phyloP scores from a whole-genome alignment of 2,329 filamentous ascomycete species.

The Graphilbum ipis-grandicollis region DNA sequence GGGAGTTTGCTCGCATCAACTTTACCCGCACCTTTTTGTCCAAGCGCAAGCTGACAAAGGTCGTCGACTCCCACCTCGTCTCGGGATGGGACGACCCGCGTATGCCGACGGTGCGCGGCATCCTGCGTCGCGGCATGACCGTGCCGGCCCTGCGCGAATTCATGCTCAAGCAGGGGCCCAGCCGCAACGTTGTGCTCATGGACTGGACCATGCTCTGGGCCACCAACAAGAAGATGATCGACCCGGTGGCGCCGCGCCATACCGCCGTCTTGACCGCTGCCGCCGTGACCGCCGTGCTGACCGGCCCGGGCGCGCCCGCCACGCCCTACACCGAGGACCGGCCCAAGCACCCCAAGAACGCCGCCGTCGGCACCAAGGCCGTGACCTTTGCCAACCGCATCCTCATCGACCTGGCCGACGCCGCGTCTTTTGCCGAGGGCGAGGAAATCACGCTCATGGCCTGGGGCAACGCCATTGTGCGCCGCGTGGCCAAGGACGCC shows the following conservation, averaged over 20 bases:
- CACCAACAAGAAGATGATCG: constrained; percentile 67
- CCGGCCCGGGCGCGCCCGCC: constrained; percentile 47
- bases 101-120: constrained; percentile 45
- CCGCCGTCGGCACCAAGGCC: constrained; percentile 68
- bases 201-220: constrained; percentile 66
- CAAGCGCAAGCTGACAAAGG: constrained; percentile 72
- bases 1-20: constrained; percentile 74
- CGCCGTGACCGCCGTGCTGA: constrained; percentile 51
- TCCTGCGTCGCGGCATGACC: constrained; percentile 52
- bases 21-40: constrained; percentile 70
- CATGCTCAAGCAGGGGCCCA: constrained; percentile 70
- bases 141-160: constrained; percentile 66
- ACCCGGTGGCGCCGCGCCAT: constrained; percentile 57
- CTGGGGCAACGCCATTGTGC: constrained; percentile 81
- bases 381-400: constrained; percentile 61
- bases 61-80: constrained; percentile 60
- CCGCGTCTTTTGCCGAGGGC: constrained; percentile 59
- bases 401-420: constrained; percentile 75
- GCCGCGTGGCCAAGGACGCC: constrained; percentile 29
- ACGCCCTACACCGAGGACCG: constrained; percentile 53
- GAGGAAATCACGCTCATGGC: constrained; percentile 95
- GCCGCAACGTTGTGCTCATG: constrained; percentile 68
- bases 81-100: constrained; percentile 78
- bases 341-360: constrained; percentile 81
- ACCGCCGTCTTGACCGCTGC: constrained; percentile 56